phyloP scores from a whole-genome alignment of 306 rosid species.

The Hippophae rhamnoides region DNA sequence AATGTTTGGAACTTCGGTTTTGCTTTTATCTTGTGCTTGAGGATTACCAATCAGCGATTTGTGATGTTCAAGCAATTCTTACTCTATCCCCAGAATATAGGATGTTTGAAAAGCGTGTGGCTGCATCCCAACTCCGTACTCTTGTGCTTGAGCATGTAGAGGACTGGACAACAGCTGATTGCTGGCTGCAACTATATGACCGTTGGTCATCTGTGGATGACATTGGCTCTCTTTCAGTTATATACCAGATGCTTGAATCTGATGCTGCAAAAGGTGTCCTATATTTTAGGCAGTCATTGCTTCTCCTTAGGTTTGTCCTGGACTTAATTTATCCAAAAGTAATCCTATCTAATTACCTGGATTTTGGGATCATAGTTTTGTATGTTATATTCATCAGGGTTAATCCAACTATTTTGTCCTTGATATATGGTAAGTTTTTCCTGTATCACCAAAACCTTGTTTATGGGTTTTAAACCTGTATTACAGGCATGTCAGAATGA shows the following conservation, averaged over 20 bases:
- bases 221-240: constrained; percentile 80
- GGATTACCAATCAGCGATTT: constrained; percentile 71
- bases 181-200: constrained; percentile 79
- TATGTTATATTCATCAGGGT: too few species aligned
- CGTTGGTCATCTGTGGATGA: constrained; percentile 94
- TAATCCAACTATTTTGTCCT: not conserved
- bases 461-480: too few species aligned
- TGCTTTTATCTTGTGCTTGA: constrained; percentile 68
- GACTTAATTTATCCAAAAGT: not conserved
- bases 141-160: constrained; percentile 82
- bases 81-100: constrained; percentile 64
- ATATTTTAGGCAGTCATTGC: constrained; percentile 90
- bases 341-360: constrained; percentile 4
- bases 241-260: constrained; percentile 90
- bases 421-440: too few species aligned
- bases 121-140: constrained; percentile 72
- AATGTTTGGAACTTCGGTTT: constrained; percentile 85
- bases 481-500: too few species aligned
- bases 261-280: constrained; percentile 80
- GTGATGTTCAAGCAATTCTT: constrained; percentile 85
- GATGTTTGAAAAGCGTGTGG: constrained; percentile 87
- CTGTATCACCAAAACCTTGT: too few species aligned
- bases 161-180: constrained; percentile 89
- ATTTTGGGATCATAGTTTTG: not conserved
- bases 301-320: constrained; percentile 66